Evolutionary conservation across 1,139 yeast species (phyloP).

Genomic region (Zygoascus sp.): DNA sequence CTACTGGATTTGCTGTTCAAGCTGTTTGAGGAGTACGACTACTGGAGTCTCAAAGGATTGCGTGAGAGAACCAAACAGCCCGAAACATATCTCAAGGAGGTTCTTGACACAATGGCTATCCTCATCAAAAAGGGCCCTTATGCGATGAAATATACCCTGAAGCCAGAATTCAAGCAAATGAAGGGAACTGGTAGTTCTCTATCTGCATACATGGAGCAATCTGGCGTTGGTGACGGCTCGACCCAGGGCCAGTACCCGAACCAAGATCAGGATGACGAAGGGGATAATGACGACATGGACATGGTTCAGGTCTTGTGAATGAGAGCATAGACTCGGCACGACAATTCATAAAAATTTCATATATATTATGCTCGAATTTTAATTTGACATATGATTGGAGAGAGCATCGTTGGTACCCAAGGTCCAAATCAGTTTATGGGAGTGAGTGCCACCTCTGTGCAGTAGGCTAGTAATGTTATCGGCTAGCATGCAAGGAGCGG

Average conservation of each 20-base stretch:
- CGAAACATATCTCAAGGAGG: slow-evolving; percentile 85
- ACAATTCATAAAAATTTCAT: not conserved
- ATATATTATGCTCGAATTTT: not conserved
- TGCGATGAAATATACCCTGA: slow-evolving; percentile 83
- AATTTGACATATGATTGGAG: no score
- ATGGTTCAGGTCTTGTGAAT: slow-evolving; percentile 13
- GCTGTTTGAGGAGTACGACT: slow-evolving; percentile 89
- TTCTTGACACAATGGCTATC: slow-evolving; percentile 82
- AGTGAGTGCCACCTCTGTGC: no score
- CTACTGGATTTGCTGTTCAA: slow-evolving; percentile 82
- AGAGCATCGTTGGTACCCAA: no score
- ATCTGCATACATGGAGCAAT: slow-evolving; percentile 27
- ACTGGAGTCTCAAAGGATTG: slow-evolving; percentile 93
- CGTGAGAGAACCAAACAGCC: slow-evolving; percentile 96
- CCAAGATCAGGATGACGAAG: slow-evolving; percentile 30
- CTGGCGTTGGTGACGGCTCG: slow-evolving; percentile 22
- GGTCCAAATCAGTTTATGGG: no score
- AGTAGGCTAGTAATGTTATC: no score
- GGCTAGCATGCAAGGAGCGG: no score
- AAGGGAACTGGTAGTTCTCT: slow-evolving; percentile 41
- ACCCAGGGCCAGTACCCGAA: slow-evolving; percentile 28
- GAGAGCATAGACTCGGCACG: not conserved
- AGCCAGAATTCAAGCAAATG: slow-evolving; percentile 70
- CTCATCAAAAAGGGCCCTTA: slow-evolving; percentile 94
- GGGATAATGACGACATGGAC: slow-evolving; percentile 29